phyloP scores from a whole-genome alignment of 2,329 filamentous ascomycete species.

The Cyclaneusma minus region DNA sequence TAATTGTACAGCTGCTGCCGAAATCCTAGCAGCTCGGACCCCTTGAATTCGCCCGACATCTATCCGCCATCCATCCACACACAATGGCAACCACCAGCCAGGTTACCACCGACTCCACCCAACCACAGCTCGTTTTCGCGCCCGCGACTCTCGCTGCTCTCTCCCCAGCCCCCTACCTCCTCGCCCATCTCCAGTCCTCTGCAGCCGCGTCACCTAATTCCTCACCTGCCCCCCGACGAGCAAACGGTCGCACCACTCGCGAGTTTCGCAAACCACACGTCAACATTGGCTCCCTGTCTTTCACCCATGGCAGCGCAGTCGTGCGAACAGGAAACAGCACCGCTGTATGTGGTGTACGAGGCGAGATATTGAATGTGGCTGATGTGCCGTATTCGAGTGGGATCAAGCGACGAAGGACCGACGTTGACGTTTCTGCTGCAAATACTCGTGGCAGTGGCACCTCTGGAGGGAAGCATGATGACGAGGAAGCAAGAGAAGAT shows the following conservation, averaged over 20 bases:
- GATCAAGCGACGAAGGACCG: constrained; percentile 21
- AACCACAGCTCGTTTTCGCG: constrained; percentile 25
- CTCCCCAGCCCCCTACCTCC: constrained; percentile 76
- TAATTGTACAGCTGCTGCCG: no score
- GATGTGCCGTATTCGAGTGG: constrained; percentile 56
- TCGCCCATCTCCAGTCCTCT: constrained; percentile 64
- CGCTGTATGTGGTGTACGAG: constrained; percentile 85
- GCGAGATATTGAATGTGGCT: constrained; percentile 62
- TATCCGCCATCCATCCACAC: no score
- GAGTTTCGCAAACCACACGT: constrained; percentile 59
- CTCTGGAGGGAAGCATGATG: no score
- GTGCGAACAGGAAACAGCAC: constrained; percentile 81
- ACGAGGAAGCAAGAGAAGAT: constrained; percentile 15
- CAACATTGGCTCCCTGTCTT: constrained; percentile 71
- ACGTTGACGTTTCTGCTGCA: constrained; percentile 17
- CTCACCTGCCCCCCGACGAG: constrained; percentile 59
- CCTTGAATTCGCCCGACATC: no score
- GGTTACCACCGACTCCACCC: no score
- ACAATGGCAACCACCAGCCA: constrained; percentile 6
- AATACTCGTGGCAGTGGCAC: no score
- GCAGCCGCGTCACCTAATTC: constrained; percentile 28
- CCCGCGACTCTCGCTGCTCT: constrained; percentile 74
- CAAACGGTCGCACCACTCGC: constrained; percentile 62
- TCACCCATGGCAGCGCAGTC: constrained; percentile 80
- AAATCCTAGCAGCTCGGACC: no score